These are phyloP conservation scores for Penicillium sp. DNA, from an alignment of 2,329 filamentous ascomycete genomes.

Conservation along the genomic window DNA sequence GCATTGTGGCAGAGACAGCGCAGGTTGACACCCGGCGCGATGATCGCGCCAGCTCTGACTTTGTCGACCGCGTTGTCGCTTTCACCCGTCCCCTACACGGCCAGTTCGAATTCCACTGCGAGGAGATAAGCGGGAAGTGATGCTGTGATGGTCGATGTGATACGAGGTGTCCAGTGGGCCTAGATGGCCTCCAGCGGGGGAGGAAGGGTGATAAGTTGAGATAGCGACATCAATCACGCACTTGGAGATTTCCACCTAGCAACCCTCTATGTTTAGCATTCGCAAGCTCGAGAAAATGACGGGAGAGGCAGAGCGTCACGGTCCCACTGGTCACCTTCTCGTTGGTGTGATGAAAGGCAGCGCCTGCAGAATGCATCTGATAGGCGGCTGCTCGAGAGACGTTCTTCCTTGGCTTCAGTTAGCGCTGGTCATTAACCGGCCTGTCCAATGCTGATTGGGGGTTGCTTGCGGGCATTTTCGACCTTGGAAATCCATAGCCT, in stretches of 20 bases:
- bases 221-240: conserved; percentile 3
- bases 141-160: conserved; percentile 7
- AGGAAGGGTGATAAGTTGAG: conserved; percentile 1
- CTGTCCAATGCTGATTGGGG: too few species aligned
- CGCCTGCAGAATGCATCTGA: conserved; percentile 32
- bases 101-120: background rate
- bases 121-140: background rate
- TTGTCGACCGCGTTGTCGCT: background rate
- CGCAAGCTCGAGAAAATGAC: background rate
- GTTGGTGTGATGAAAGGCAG: conserved; percentile 26
- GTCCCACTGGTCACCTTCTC: background rate
- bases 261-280: too few species aligned
- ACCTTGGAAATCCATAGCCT: too few species aligned
- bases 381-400: conserved; percentile 21
- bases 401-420: conserved; percentile 12
- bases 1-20: conserved; percentile 12
- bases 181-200: background rate
- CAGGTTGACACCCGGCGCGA: conserved; percentile 15
- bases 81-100: conserved; percentile 1
- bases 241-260: background rate
- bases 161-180: conserved; percentile 12
- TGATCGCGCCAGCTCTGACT: conserved; percentile 15
- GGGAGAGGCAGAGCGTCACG: too few species aligned
- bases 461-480: too few species aligned
- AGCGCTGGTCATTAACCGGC: conserved; percentile 15